Conservation (phyloP, 345 rosid genomes). For the Brassica napus region DNA sequence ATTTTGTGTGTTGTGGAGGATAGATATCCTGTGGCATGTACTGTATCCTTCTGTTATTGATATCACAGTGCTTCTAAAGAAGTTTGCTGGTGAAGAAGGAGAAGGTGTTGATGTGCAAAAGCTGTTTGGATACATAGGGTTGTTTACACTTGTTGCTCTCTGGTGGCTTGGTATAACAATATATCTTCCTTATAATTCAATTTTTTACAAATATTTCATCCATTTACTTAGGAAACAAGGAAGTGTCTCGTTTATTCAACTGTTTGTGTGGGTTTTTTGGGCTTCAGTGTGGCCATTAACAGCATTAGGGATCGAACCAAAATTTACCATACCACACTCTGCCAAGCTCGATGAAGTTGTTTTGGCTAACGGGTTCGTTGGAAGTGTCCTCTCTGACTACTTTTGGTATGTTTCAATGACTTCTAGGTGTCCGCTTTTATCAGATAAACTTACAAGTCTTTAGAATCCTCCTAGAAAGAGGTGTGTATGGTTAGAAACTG, state of each 20-base stretch:
- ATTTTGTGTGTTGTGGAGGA: neutral
- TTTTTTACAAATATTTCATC: too few species aligned
- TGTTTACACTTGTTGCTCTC: conserved; percentile 92
- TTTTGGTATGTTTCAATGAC: conserved; percentile 57
- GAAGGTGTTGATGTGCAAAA: conserved; percentile 92
- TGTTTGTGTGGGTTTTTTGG: neutral
- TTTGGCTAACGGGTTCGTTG: conserved; percentile 87
- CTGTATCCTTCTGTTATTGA: conserved; percentile 5
- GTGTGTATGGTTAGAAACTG: conserved; percentile 6
- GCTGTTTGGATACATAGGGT: conserved; percentile 94
- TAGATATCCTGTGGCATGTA: neutral
- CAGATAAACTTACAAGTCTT: neutral
- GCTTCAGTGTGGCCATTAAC: conserved; percentile 91
- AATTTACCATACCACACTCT: conserved; percentile 91
- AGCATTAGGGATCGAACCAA: conserved; percentile 95
- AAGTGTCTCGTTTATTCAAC: neutral
- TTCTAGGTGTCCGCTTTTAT: neutral
- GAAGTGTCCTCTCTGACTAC: conserved; percentile 98
- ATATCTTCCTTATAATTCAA: neutral
- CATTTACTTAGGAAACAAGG: too few species aligned
- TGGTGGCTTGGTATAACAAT: conserved; percentile 96
- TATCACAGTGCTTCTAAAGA: conserved; percentile 88
- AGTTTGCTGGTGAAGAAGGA: conserved; percentile 96
- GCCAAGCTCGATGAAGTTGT: conserved; percentile 92
- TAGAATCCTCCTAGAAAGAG: conserved; percentile 2